Base-by-base conservation (phyloP, 2,329 filamentous ascomycete species). In the Cordyceps militaris region DNA sequence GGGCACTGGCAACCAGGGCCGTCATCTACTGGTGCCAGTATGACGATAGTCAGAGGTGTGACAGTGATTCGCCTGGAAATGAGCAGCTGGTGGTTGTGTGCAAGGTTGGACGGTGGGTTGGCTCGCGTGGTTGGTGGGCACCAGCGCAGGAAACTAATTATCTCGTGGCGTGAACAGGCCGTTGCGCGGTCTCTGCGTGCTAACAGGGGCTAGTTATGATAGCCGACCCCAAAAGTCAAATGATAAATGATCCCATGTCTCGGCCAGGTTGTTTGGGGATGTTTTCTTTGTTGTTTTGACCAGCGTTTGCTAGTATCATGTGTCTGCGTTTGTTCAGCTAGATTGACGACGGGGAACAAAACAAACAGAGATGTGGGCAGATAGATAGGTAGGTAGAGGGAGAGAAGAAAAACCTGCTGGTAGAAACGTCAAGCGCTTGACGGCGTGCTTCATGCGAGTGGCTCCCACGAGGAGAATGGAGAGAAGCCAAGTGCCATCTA, bases 111-210 rank as follows among this genome's bases (percentile, higher is more conserved):
- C 48, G 23, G 28, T 14, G 34, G 8, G 32, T 32, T 36, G n/a
- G 48, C 48, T 51, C 48, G 48, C 48, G 48, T 51, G 48, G 48
- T 24, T 28, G 19, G 48, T 40, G 48, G 48, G 48, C 34, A 28
- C 34, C 44, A 8, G 13, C 26, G 26, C 7, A 21, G 28, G 38
- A 42, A 42, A 21, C n/a, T 10, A 28, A 23, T 36, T 36, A 36
- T 42, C 21, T n/a, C 32, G 30, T 23, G 34, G 16, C 24, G n/a
- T n/a, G 34, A 16, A 52, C 21, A 30, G 49, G 24, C 36, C 24
- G 36, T 38, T 19, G 21, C 2, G 30, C 21, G 48, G 48, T 50
- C 32, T 50, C 49, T 42, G 49, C 36, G 47, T 50, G 21, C 21
- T 28, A 16, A 54, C 40, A 44, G 21, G 51, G 51, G 51, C 19